Conservation (phyloP, 1,284 basidiomycete genomes). For the Singerocomus inundabilis region DNA sequence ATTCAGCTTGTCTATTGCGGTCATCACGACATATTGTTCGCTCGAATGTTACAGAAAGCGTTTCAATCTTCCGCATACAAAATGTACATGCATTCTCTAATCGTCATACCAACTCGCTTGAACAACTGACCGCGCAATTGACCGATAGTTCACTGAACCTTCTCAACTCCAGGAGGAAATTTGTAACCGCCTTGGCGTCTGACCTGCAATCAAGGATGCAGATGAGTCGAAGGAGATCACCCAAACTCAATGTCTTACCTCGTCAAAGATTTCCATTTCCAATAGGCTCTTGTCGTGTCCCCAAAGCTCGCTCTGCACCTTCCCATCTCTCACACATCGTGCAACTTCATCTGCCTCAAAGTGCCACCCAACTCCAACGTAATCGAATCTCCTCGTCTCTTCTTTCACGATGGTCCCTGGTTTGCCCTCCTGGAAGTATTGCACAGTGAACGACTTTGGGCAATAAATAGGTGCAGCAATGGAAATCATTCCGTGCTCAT, state of each 20-base stretch:
- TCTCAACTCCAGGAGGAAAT: slow-evolving; percentile 49
- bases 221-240: not conserved
- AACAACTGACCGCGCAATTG: not conserved
- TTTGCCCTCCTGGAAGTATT: slow-evolving; percentile 56
- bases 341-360: slow-evolving; percentile 86
- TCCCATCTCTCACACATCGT: slow-evolving; percentile 72
- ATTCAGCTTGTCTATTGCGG: not conserved
- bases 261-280: slow-evolving; percentile 80
- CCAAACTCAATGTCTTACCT: slow-evolving; percentile 45
- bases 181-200: slow-evolving; percentile 50
- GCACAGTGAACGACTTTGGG: slow-evolving; percentile 60
- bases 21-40: not conserved
- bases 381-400: slow-evolving; percentile 53
- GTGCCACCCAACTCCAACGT: slow-evolving; percentile 66
- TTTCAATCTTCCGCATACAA: not conserved
- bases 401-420: slow-evolving; percentile 47
- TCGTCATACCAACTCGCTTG: not conserved
- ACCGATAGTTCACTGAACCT: slow-evolving; percentile 30
- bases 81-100: not conserved
- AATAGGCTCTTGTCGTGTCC: slow-evolving; percentile 73
- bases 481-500: slow-evolving; percentile 64
- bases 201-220: slow-evolving; percentile 35
- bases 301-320: slow-evolving; percentile 74
- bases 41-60: not conserved
- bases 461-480: slow-evolving; percentile 63